Evolutionary conservation across 176 grass and related monocot genomes (phyloP), one percentile per base, ranked within the genome.

Genomic region (Canna indica): DNA sequence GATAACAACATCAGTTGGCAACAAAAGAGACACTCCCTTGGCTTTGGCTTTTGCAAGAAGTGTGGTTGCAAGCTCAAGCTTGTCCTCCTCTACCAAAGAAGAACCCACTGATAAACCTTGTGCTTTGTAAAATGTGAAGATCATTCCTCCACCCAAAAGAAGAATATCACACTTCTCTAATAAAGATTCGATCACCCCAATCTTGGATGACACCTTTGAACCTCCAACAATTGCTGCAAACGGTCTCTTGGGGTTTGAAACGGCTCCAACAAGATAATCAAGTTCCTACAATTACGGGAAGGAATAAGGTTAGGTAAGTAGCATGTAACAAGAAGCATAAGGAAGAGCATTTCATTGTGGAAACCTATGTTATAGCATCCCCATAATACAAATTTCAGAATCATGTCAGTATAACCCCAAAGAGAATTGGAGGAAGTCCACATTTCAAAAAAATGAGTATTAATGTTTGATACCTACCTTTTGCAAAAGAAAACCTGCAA

Each of bases 41-140:
- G 63, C 83, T 77, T 86, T 78, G 39, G 87, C 87, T 46, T 86
- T 85, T 15, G 80, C 87, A 63, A 90, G 80, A 39, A 90, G 87
- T 53, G 87, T 56, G 71, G 83, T 72, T 35, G 87, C 83, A 25
- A 90, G 83, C 18, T 86, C 83, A 56, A 90, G 87, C 72, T 86
- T 90, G 67, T 90, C 87, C 36, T 86, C 77, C 74, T 90, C 87
- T 47, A 90, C 87, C 70, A 90, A 80, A n/a, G 87, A 90, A 75
- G 80, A 18, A 72, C 87, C 87, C 35, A 90, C 83, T 47, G 87
- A 78, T 16, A 85, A 74, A 28, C 87, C 83, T 78, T 90, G 87
- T 75, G 87, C 87, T 59, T 90, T 90, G 87, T 90, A 90, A 78
- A 90, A 90, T 63, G 87, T 90, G 70, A 90, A 90, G 73, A 90